Base-by-base conservation (phyloP, 2,329 filamentous ascomycete genomes). In the Clarireedia monteithiana region DNA sequence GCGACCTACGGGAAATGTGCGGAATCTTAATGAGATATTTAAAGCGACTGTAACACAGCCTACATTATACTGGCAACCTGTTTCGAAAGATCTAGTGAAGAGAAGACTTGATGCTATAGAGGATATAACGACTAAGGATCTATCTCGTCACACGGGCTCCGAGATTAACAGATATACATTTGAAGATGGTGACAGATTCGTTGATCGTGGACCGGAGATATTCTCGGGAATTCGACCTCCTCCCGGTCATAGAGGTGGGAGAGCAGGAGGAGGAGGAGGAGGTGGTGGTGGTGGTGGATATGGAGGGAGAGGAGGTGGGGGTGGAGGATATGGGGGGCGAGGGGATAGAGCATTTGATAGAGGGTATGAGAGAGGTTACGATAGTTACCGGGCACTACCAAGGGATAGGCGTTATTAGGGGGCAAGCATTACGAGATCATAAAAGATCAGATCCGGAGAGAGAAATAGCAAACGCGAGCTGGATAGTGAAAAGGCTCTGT, bases 181-280 rank as follows among this genome's bases (percentile, higher is more conserved):
- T 63, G 86, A 90, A 68, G 74, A 84, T 55, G 77, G 76, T 0
- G 81, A 84, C 58, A 66, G 71, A 5, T 82, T 91, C 53, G 85
- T 91, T 46, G 86, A 91, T 68, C 78, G 84, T 53, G 88, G 87
- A 14, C 82, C 82, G 15, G 88, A 91, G 68, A 82, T 85, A 39
- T 85, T 85, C 65, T 73, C 82, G 48, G 82, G 82, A 15, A 83
- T 86, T 58, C 74, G 82, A 24, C 82, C 81, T 24, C 82, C 82
- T 20, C 71, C 70, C 20, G 69, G 73, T 9, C 72, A 73, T 36
- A 67, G 64, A 55, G 70, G 30, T 17, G 47, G 51, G 39, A 27
- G 46, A 4, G 44, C 24, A 23, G 26, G 49, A 17, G 26, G 48
- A 6, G 26, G 45, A 4, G 53, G 55, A 24, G 42, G 57, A 17